Percentiles rank a stretch among this genome's conserved stretches.
Evolutionary conservation across 257 asterid genomes (phyloP).

Genomic region (Solanum arcanum): DNA sequence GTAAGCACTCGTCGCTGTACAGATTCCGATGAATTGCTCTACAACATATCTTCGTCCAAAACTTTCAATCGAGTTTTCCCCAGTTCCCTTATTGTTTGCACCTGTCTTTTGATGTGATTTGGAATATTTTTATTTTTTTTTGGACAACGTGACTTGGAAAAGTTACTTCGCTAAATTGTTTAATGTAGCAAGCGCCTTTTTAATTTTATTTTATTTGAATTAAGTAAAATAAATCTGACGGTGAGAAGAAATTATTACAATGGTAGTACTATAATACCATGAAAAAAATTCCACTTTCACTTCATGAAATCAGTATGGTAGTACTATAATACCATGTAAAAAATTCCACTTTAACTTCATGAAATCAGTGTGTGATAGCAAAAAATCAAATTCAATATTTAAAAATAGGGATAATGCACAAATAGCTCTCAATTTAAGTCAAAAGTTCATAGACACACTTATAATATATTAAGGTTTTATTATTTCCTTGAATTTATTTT

Average conservation of each 20-base stretch:
- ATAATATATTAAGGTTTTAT: too few relatives aligned
- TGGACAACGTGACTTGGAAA: neutral
- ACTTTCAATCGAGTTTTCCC: neutral
- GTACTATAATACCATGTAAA: neutral
- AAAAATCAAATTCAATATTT: too few relatives aligned
- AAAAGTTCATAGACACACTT: too few relatives aligned
- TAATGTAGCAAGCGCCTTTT: neutral
- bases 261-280: neutral
- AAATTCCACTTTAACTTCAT: neutral
- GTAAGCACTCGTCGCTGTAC: neutral
- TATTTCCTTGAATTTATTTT: too few relatives aligned
- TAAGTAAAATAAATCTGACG: neutral
- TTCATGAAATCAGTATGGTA: too few relatives aligned
- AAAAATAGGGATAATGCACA: too few relatives aligned
- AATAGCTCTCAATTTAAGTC: rapidly evolving
- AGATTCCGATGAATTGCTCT: neutral
- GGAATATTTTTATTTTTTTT: neutral
- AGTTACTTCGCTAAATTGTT: neutral
- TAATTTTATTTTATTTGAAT: neutral
- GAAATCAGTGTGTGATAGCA: too few relatives aligned
- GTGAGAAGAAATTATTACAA: neutral
- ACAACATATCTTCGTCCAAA: neutral
- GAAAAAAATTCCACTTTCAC: neutral
- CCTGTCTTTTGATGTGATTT: neutral
- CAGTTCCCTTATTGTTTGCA: neutral